These are phyloP conservation scores for Baudoinia panamericana DNA, from an alignment of 495 filamentous ascomycete species.

Conservation along the genomic window DNA sequence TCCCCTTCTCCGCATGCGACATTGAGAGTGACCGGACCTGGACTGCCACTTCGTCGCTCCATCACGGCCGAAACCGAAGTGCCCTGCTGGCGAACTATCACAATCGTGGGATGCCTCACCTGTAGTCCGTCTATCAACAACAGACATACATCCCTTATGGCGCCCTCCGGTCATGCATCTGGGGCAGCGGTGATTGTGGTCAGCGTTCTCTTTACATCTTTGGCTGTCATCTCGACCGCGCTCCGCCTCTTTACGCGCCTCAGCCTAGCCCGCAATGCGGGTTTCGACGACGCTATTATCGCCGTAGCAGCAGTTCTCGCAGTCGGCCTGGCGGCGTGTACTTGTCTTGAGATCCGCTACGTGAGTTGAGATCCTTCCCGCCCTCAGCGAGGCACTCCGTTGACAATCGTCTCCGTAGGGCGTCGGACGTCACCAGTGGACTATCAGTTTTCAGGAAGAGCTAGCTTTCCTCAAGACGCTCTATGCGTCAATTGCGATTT, in stretches of 20 bases:
- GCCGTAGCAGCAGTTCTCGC: constrained; percentile 12
- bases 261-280: constrained; percentile 12
- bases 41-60: too few relatives aligned
- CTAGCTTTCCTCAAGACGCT: not conserved
- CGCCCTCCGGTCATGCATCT: constrained; percentile 8
- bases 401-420: too few relatives aligned
- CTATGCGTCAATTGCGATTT: constrained; percentile 14
- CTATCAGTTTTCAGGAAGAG: not conserved
- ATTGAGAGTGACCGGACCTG: too few relatives aligned
- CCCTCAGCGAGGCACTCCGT: too few relatives aligned
- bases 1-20: too few relatives aligned
- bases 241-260: constrained; percentile 21
- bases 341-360: not conserved
- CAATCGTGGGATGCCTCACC: too few relatives aligned
- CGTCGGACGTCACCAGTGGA: not conserved
- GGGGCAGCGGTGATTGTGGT: constrained; percentile 3
- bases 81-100: too few relatives aligned
- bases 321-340: not conserved
- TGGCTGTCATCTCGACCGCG: constrained; percentile 14
- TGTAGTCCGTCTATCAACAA: too few relatives aligned
- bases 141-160: not conserved
- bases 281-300: constrained; percentile 21
- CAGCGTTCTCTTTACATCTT: constrained; percentile 2
- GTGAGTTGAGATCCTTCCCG: constrained; percentile 19
- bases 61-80: too few relatives aligned